These are phyloP conservation scores for Chaetomiaceae sp. DNA, from an alignment of 2,329 filamentous ascomycete genomes.

Conservation along the genomic window DNA sequence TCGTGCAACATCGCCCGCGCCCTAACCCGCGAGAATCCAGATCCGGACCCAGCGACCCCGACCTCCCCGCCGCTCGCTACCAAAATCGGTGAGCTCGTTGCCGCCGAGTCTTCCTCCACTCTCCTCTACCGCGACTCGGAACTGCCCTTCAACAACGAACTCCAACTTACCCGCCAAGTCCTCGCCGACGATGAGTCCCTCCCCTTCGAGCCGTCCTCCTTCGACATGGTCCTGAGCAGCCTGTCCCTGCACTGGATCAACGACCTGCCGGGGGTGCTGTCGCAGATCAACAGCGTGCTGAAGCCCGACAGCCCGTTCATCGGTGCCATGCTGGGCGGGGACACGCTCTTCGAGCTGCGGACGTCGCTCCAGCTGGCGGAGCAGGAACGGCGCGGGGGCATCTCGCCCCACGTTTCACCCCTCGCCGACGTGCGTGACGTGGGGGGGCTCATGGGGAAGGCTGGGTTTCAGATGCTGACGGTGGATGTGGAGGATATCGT, in stretches of 20 bases:
- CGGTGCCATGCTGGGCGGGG: conserved; percentile 93
- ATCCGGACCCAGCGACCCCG: conserved; percentile 52
- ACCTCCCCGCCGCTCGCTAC: conserved; percentile 62
- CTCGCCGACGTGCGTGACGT: conserved; percentile 89
- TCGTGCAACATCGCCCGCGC: conserved; percentile 89
- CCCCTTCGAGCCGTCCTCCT: conserved; percentile 70
- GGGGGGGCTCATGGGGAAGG: conserved; percentile 77
- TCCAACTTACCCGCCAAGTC: conserved; percentile 70
- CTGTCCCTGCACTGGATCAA: conserved; percentile 97
- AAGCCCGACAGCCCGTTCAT: conserved; percentile 91
- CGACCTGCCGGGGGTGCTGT: conserved; percentile 79
- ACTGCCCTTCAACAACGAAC: conserved; percentile 67
- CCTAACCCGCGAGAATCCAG: conserved; percentile 65
- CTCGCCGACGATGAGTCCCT: conserved; percentile 69
- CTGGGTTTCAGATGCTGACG: conserved; percentile 92
- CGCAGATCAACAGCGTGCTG: conserved; percentile 79
- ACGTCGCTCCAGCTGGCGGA: conserved; percentile 92
- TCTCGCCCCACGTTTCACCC: conserved; percentile 85
- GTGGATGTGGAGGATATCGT: conserved; percentile 97
- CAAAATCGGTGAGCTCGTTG: conserved; percentile 69
- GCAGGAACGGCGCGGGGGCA: conserved; percentile 82
- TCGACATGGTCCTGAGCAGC: conserved; percentile 87
- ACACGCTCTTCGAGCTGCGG: conserved; percentile 88
- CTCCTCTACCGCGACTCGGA: conserved; percentile 77
- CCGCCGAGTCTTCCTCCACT: conserved; percentile 73